A percentile compares a stretch with the other conserved stretches of the same genome.
Conservation (phyloP, 2,329 filamentous ascomycete species). For the Trichoderma harzianum region DNA sequence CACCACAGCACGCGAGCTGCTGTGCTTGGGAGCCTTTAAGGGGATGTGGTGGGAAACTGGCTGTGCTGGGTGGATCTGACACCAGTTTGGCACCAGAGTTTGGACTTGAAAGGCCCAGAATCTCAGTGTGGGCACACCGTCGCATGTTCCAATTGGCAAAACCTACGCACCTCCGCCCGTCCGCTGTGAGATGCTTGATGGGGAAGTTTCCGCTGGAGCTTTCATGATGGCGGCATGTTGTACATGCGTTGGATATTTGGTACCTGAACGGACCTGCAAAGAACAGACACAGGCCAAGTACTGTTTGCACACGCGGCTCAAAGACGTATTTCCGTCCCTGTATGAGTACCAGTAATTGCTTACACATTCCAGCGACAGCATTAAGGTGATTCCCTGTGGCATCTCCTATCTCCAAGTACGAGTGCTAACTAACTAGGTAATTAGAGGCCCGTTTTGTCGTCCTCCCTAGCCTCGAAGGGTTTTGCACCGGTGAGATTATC, state of each 20-base stretch:
- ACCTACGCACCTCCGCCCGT: neutral
- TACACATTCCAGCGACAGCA: neutral
- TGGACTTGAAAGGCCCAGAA: constrained; percentile 17
- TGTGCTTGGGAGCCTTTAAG: constrained; percentile 20
- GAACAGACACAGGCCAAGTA: neutral
- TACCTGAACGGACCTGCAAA: neutral
- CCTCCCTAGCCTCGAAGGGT: constrained; percentile 8
- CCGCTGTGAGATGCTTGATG: neutral
- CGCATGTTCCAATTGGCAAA: constrained; percentile 9
- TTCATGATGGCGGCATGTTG: neutral
- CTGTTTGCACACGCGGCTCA: neutral
- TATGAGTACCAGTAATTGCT: neutral
- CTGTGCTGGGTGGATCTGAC: constrained; percentile 17
- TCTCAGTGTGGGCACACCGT: constrained; percentile 16
- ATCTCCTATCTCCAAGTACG: neutral
- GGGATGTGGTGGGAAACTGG: neutral
- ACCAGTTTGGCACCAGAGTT: constrained; percentile 4
- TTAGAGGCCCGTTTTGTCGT: neutral
- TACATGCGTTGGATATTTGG: neutral
- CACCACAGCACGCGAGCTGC: constrained; percentile 24
- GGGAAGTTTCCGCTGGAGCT: neutral
- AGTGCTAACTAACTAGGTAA: neutral
- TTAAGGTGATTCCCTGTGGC: neutral
- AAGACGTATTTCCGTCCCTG: neutral
- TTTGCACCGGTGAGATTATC: constrained; percentile 8